A percentile compares a stretch with the other conserved stretches of the same genome.
Conservation (phyloP, 164 flowering plant genomes). For the Vitis cinerea region DNA sequence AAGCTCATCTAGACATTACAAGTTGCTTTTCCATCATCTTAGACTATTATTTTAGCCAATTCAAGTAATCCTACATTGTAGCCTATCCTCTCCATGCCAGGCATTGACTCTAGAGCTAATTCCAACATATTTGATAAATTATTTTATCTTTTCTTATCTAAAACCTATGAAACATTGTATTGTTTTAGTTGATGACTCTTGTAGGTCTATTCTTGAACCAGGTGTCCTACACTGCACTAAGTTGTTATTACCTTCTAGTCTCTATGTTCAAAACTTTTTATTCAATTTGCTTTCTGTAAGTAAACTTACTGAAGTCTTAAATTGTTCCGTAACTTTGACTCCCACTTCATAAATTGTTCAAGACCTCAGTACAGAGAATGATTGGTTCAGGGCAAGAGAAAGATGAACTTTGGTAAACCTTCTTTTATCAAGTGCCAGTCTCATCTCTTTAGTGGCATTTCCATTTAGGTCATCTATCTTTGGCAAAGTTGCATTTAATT, state of each 20-base stretch:
- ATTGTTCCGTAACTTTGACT: not conserved
- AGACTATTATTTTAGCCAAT: not conserved
- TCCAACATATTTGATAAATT: not conserved
- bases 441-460: too few species aligned
- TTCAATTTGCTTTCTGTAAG: constrained; percentile 1
- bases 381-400: too few species aligned
- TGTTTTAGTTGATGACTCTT: not conserved
- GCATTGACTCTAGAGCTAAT: not conserved
- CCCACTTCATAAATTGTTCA: too few species aligned
- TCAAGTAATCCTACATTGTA: not conserved
- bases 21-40: not conserved
- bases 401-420: too few species aligned
- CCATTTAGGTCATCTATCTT: too few species aligned
- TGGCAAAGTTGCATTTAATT: too few species aligned
- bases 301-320: not conserved
- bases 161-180: not conserved
- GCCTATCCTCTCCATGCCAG: not conserved
- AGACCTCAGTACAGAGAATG: too few species aligned
- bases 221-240: not conserved
- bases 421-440: too few species aligned
- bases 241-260: not conserved
- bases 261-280: not conserved
- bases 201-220: not conserved
- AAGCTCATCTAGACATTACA: not conserved
- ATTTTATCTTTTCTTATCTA: not conserved